phyloP scores from a whole-genome alignment of 2,329 filamentous ascomycete genomes.

The Penicillium sp. region DNA sequence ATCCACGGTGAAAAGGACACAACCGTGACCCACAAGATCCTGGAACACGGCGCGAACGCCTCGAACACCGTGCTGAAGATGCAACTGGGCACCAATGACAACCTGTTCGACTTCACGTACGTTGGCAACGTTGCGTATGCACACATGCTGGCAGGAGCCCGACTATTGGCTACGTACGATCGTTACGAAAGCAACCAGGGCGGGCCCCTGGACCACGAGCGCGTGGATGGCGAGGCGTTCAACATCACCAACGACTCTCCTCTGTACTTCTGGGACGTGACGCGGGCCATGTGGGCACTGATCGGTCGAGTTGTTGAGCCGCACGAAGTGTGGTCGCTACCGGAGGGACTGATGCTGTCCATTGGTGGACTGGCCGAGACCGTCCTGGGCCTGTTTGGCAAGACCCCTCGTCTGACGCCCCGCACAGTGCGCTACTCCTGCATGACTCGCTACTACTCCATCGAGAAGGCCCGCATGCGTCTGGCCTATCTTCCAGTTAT shows the following conservation, averaged over 20 bases:
- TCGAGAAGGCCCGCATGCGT: slow-evolving; percentile 44
- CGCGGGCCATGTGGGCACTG: slow-evolving; percentile 66
- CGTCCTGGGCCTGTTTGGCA: slow-evolving; percentile 41
- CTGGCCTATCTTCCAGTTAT: slow-evolving; percentile 45
- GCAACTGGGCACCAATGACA: slow-evolving; percentile 71
- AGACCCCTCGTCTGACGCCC: slow-evolving; percentile 44
- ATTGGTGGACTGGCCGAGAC: slow-evolving; percentile 42
- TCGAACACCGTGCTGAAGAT: slow-evolving; percentile 61
- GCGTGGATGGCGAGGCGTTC: slow-evolving; percentile 79
- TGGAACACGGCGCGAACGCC: slow-evolving; percentile 61
- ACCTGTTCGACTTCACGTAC: slow-evolving; percentile 67
- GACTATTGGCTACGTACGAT: slow-evolving; percentile 58
- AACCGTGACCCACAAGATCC: slow-evolving; percentile 66
- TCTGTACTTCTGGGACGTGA: slow-evolving; percentile 87
- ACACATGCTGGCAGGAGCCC: slow-evolving; percentile 73
- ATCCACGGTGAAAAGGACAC: slow-evolving; percentile 89
- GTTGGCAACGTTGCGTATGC: slow-evolving; percentile 67
- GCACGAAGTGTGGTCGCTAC: slow-evolving; percentile 39
- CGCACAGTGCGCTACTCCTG: slow-evolving; percentile 45
- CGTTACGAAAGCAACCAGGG: slow-evolving; percentile 46
- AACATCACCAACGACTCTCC: slow-evolving; percentile 87
- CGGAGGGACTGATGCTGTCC: slow-evolving; percentile 36
- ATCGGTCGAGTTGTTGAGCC: slow-evolving; percentile 44
- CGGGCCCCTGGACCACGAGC: slow-evolving; percentile 64
- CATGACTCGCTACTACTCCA: slow-evolving; percentile 47